phyloP scores from a whole-genome alignment of 2,329 filamentous ascomycete genomes.

The Monosporascus sp. region DNA sequence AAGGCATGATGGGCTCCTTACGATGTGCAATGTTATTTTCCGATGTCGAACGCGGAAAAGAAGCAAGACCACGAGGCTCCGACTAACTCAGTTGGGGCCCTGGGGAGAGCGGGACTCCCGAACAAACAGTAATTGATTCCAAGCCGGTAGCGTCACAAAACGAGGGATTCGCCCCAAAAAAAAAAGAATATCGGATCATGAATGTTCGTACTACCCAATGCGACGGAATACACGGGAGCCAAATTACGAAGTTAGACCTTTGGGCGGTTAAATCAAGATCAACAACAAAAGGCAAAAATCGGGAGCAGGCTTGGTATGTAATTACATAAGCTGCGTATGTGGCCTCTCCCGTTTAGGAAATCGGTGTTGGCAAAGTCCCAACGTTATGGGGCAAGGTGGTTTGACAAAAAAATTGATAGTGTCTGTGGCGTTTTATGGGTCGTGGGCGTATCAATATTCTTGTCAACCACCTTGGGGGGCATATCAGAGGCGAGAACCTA shows the following conservation, averaged over 20 bases:
- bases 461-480: too few species aligned
- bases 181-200: too few species aligned
- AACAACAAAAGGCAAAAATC: background rate
- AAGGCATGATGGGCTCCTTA: slow-evolving; percentile 16
- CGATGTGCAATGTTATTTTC: background rate
- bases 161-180: too few species aligned
- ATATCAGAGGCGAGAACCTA: too few species aligned
- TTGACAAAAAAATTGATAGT: too few species aligned
- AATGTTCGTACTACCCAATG: background rate
- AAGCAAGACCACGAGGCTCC: background rate
- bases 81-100: too few species aligned
- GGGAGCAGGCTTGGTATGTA: background rate
- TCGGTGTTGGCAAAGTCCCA: background rate
- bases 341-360: background rate
- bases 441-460: too few species aligned
- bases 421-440: too few species aligned
- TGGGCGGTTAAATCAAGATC: background rate
- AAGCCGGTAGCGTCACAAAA: too few species aligned
- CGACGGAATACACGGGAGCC: background rate
- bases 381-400: too few species aligned
- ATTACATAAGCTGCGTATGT: background rate
- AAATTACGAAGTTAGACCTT: background rate
- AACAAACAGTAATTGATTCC: too few species aligned
- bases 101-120: too few species aligned
- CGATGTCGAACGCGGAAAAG: background rate